Conservation (phyloP, 768 basidiomycete species). For the Xerocomellus dryophilus region DNA sequence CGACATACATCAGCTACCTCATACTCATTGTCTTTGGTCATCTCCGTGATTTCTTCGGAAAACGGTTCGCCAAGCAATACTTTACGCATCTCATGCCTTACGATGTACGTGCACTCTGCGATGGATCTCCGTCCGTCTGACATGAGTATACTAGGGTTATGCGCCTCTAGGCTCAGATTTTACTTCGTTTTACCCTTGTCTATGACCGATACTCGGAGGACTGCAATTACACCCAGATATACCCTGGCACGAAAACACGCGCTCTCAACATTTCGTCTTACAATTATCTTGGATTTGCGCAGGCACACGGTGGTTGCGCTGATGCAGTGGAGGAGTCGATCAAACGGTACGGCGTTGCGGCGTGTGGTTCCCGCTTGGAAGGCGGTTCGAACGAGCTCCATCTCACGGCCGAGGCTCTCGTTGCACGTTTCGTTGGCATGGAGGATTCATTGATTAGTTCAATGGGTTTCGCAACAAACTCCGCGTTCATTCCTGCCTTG, state of each 20-base stretch:
- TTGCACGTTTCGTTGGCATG: constrained; percentile 84
- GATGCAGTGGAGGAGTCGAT: constrained; percentile 72
- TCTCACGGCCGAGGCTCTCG: constrained; percentile 73
- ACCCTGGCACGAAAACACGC: constrained; percentile 79
- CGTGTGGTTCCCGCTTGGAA: constrained; percentile 75
- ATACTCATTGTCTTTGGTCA: constrained; percentile 91
- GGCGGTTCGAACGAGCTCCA: constrained; percentile 89
- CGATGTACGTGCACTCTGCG: constrained; percentile 57
- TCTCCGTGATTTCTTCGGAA: constrained; percentile 92
- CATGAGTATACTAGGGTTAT: constrained; percentile 65
- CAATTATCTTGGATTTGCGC: constrained; percentile 98
- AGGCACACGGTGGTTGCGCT: constrained; percentile 87
- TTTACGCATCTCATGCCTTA: constrained; percentile 83
- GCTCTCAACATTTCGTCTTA: constrained; percentile 97
- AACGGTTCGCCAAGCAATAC: constrained; percentile 62
- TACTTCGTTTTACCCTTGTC: constrained; percentile 90
- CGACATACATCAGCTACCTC: constrained; percentile 92
- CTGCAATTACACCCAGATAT: constrained; percentile 72
- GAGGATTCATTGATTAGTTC: constrained; percentile 90
- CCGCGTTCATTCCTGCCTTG: constrained; percentile 88
- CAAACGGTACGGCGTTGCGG: constrained; percentile 74
- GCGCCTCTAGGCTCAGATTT: constrained; percentile 97
- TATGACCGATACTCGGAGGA: constrained; percentile 83
- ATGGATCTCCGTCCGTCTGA: constrained; percentile 8
- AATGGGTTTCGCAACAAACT: constrained; percentile 96